These are phyloP conservation scores for Silene vulgaris DNA, from an alignment of 179 eudicot species.

Conservation along the genomic window DNA sequence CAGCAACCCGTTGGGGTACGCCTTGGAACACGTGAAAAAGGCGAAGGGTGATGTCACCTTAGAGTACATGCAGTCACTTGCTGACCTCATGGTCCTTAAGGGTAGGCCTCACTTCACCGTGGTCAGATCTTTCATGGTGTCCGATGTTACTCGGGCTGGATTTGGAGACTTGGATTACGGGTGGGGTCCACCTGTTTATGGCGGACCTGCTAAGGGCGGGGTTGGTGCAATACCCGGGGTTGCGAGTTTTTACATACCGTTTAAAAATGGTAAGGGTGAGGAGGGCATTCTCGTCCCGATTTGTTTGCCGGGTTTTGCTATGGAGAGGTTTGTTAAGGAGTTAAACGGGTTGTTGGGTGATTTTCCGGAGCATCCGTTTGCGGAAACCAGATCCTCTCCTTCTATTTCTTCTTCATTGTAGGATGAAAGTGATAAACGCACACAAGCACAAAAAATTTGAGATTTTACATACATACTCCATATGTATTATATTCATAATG, in stretches of 20 bases:
- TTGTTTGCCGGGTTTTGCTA: conserved; percentile 29
- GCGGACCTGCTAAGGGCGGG: conserved; percentile 26
- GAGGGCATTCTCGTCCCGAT: conserved; percentile 33
- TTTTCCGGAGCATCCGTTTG: neutral
- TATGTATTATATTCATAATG: too few species aligned
- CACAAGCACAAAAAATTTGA: too few species aligned
- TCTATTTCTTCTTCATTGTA: conserved; percentile 17
- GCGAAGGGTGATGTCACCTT: conserved; percentile 31
- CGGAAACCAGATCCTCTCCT: neutral
- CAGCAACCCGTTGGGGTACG: conserved; percentile 30
- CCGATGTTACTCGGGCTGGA: conserved; percentile 37
- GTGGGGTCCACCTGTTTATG: conserved; percentile 45
- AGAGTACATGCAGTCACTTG: conserved; percentile 34
- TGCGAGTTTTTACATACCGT: conserved; percentile 21
- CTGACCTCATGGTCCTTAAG: conserved; percentile 17
- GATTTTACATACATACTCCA: too few species aligned
- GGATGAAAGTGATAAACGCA: too few species aligned
- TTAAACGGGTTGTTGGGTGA: conserved; percentile 16
- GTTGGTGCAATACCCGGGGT: conserved; percentile 10
- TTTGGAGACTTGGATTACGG: conserved; percentile 42
- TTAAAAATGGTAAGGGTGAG: conserved; percentile 24
- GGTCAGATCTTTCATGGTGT: conserved; percentile 27
- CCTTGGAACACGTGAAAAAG: conserved; percentile 32
- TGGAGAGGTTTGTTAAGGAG: conserved; percentile 38
- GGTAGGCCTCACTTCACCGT: conserved; percentile 40